Conservation (phyloP, 129 eudicot species). For the Pseudognaphalium luteoalbum region DNA sequence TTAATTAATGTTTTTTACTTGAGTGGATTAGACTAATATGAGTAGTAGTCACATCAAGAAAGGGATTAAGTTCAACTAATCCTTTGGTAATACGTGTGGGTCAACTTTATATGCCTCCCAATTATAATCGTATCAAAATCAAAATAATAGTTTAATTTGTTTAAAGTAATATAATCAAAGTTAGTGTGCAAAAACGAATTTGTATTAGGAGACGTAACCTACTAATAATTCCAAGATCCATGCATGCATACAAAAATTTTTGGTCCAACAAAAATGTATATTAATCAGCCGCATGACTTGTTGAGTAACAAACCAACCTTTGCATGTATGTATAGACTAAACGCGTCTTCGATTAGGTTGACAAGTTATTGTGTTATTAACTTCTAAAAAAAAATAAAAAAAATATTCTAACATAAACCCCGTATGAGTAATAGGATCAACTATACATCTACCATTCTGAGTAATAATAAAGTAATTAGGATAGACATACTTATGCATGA, state of each 20-base stretch:
- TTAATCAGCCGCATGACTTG: slow-evolving; percentile 1
- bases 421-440: too few species aligned
- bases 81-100: slow-evolving; percentile 1
- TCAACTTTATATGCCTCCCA: not conserved
- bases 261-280: not conserved
- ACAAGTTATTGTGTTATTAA: too few species aligned
- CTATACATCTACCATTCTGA: too few species aligned
- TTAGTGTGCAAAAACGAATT: not conserved
- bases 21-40: slow-evolving; percentile 22
- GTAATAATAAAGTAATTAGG: too few species aligned
- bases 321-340: too few species aligned
- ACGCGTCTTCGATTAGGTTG: too few species aligned
- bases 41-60: slow-evolving; percentile 8
- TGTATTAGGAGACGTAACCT: not conserved
- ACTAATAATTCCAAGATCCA: not conserved
- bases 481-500: too few species aligned
- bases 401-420: too few species aligned
- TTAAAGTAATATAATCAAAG: not conserved
- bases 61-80: slow-evolving; percentile 5
- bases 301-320: not conserved
- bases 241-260: not conserved
- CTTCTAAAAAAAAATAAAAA: too few species aligned
- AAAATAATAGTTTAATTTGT: not conserved
- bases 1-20: slow-evolving; percentile 4
- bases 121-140: not conserved